Base-by-base conservation (phyloP, 108 stramenopile genomes). In the Fragilaria radians region DNA sequence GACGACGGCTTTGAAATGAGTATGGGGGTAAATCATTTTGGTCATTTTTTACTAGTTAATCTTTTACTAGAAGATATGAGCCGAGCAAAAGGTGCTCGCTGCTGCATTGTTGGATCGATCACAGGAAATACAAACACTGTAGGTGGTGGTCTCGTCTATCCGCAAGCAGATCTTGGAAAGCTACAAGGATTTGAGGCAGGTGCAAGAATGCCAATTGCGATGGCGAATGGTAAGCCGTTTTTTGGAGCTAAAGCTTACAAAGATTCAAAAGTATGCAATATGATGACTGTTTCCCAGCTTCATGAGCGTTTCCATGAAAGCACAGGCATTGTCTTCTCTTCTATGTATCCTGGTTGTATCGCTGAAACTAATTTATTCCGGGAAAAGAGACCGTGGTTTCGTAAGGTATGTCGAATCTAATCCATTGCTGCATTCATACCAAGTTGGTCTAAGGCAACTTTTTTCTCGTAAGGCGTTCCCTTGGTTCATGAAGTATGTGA, bases 231-330 rank as follows among this genome's bases (percentile, higher is more conserved):
- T 26, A 93, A 93, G 72, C 81, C 81, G 2, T 96, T 93, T 72
- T 85, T 88, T 70, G 95, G 93, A 18, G 93, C 93, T 54, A 93
- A 97, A 81, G 95, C 95, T n/a, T 97, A 97, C 86, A 97, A 97
- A 64, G 97, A 97, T 60, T 78, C 88, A 53, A 95, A 97, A 81
- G 92, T 91, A 17, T 83, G 81, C 72, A 83, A 83, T 61, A 92
- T 86, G 86, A 88, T 92, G 91, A 88, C 82, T 55, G 81, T 86
- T 24, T 84, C 86, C 42, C 88, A 95, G 72, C 80, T 97, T 57
- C 81, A 95, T 74, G 72, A 87, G 61, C 85, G 93, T 54, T 97
- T 89, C 75, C 74, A 93, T 66, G 67, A 83, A 9, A 81, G 73
- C 19, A 90, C 91, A 30, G 96, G 96, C 56, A 94, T 97, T 67